Conservation (phyloP, 2,329 filamentous ascomycete genomes). For the Aureobasidium leucospermi region DNA sequence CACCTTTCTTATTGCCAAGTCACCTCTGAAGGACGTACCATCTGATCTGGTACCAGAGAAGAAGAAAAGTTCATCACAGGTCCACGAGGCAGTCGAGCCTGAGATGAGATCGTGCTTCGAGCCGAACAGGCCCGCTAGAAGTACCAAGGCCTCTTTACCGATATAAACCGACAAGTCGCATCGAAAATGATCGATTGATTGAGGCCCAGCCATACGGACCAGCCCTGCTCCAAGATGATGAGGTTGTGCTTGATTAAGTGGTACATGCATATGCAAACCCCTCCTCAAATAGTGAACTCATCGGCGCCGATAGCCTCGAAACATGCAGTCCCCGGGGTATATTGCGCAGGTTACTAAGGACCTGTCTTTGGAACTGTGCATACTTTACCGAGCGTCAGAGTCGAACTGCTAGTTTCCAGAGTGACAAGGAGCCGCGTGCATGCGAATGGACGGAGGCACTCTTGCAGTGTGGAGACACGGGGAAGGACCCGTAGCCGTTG, state of each 20-base stretch:
- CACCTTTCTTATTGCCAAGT: background rate
- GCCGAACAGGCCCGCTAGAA: background rate
- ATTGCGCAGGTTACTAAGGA: background rate
- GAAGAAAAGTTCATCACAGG: no score
- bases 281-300: background rate
- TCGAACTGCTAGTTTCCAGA: background rate
- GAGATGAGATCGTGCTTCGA: background rate
- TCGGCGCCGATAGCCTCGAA: background rate
- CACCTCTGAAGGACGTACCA: background rate
- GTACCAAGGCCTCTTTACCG: background rate
- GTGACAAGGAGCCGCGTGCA: background rate
- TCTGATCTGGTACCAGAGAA: background rate
- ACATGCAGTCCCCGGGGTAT: background rate
- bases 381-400: conserved; percentile 7
- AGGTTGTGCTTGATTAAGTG: background rate
- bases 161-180: background rate
- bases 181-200: background rate
- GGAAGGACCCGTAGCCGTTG: conserved; percentile 1
- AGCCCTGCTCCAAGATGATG: background rate
- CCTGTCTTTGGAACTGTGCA: background rate
- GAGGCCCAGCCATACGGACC: background rate
- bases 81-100: background rate
- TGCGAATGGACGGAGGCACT: background rate
- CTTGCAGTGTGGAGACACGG: background rate
- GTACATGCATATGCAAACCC: conserved; percentile 13